Percentiles rank a stretch among this genome's conserved stretches.
phyloP scores from a whole-genome alignment of 331 rosid species.

The Cydonia oblonga region DNA sequence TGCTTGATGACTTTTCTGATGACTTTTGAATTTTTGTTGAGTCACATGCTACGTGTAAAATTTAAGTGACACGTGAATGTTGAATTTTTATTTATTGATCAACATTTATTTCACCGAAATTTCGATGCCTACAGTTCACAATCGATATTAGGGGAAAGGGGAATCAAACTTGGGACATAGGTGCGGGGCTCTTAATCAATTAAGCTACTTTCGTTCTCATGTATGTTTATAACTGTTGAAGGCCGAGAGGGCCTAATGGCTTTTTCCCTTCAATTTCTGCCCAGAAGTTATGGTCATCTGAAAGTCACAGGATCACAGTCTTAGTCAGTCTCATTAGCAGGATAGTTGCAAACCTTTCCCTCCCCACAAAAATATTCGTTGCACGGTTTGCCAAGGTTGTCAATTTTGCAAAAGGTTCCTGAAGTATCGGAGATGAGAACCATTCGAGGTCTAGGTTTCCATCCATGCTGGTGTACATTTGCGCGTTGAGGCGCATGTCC shows the following conservation, averaged over 20 bases:
- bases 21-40: too few relatives aligned
- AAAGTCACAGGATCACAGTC: slow-evolving; percentile 76
- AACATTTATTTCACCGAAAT: too few relatives aligned
- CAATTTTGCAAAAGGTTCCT: slow-evolving; percentile 58
- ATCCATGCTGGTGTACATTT: slow-evolving; percentile 52
- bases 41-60: too few relatives aligned
- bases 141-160: too few relatives aligned
- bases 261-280: slow-evolving; percentile 58
- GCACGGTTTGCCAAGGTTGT: slow-evolving; percentile 50
- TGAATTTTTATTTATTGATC: too few relatives aligned
- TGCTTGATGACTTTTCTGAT: too few relatives aligned
- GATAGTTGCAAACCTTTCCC: slow-evolving; percentile 78
- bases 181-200: too few relatives aligned
- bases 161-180: too few relatives aligned
- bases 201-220: too few relatives aligned
- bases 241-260: slow-evolving; percentile 74
- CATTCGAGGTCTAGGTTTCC: slow-evolving; percentile 51
- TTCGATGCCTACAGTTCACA: too few relatives aligned
- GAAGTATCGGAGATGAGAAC: slow-evolving; percentile 83
- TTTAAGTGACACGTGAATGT: too few relatives aligned
- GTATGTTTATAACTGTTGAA: slow-evolving; percentile 53
- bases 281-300: slow-evolving; percentile 82
- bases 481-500: slow-evolving; percentile 43
- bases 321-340: slow-evolving; percentile 79
- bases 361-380: slow-evolving; percentile 70